phyloP scores from a whole-genome alignment of 495 filamentous ascomycete genomes.

The Elasticomyces elasticus region DNA sequence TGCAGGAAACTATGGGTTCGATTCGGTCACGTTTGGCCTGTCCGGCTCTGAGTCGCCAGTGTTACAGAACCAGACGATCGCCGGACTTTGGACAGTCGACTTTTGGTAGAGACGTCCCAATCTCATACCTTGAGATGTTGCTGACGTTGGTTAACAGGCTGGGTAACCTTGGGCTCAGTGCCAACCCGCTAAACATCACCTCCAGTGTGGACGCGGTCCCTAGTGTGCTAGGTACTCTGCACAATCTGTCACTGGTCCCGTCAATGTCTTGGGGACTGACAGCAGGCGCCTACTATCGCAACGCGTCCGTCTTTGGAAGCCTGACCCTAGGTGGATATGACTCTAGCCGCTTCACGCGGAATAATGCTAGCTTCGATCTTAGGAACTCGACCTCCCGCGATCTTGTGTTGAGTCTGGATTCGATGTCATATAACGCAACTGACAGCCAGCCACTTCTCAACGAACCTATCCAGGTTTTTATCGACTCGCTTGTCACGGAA shows the following conservation, averaged over 20 bases:
- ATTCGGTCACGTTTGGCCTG: constrained; percentile 26
- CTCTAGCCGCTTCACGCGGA: not conserved
- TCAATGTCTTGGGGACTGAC: constrained; percentile 29
- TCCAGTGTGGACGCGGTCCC: constrained; percentile 20
- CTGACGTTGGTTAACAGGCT: constrained; percentile 5
- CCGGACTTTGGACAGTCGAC: constrained; percentile 25
- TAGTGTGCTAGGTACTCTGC: constrained; percentile 26
- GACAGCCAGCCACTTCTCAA: constrained; percentile 11
- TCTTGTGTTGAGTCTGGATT: constrained; percentile 8
- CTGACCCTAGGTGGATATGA: constrained; percentile 22
- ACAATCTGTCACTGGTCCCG: constrained; percentile 19
- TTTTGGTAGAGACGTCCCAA: constrained; percentile 27
- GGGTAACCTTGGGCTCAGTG: constrained; percentile 26
- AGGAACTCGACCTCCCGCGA: constrained; percentile 10
- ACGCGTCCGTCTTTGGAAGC: constrained; percentile 8
- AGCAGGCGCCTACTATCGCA: constrained; percentile 26
- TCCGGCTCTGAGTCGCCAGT: constrained; percentile 18
- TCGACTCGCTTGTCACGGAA: constrained; percentile 15
- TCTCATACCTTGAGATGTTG: not conserved
- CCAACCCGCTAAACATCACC: constrained; percentile 27
- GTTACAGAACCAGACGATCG: constrained; percentile 23
- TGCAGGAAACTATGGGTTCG: constrained; percentile 28
- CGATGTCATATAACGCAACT: constrained; percentile 6
- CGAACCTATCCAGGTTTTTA: constrained; percentile 9
- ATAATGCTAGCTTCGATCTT: constrained; percentile 8